Percentiles rank a stretch among this genome's conserved stretches.
Conservation (phyloP, 805 yeast species). For the Ogataea wickerhamii region DNA sequence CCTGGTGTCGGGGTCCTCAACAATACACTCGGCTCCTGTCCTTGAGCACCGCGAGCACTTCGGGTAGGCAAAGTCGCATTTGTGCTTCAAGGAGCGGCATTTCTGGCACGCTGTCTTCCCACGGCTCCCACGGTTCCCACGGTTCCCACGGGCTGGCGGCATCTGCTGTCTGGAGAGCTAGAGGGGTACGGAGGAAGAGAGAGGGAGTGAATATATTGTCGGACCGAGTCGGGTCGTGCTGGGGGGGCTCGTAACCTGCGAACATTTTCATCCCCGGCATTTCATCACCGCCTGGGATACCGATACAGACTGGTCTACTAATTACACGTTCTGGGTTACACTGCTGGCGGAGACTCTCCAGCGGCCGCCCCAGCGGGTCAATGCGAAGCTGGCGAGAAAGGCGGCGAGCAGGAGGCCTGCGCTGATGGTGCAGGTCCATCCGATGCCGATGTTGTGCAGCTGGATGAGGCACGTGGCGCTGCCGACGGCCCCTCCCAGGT, state of each 20-base stretch:
- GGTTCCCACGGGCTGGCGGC: too few relatives aligned
- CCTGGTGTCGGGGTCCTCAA: constrained; percentile 16
- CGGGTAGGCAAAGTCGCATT: constrained; percentile 23
- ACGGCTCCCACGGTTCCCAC: too few relatives aligned
- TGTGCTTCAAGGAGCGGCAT: constrained; percentile 24
- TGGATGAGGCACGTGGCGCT: constrained; percentile 47
- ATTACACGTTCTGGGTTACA: too few relatives aligned
- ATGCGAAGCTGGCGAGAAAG: constrained; percentile 12
- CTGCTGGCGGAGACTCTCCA: too few relatives aligned
- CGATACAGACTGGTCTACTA: too few relatives aligned
- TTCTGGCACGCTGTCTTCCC: constrained; percentile 23
- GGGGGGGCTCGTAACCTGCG: too few relatives aligned
- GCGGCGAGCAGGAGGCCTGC: constrained; percentile 43
- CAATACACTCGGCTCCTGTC: constrained; percentile 16
- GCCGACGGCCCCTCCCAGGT: constrained; percentile 46
- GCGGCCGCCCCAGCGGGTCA: neutral
- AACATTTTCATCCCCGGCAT: too few relatives aligned
- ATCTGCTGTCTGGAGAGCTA: too few relatives aligned
- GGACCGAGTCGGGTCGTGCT: too few relatives aligned
- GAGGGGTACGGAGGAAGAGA: too few relatives aligned
- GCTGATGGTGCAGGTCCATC: constrained; percentile 52
- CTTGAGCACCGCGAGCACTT: constrained; percentile 22
- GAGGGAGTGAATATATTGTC: too few relatives aligned
- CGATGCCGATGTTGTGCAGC: constrained; percentile 48
- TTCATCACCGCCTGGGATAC: too few relatives aligned